phyloP scores from a whole-genome alignment of 352 stramenopile genomes.

The Pythium coloratum region DNA sequence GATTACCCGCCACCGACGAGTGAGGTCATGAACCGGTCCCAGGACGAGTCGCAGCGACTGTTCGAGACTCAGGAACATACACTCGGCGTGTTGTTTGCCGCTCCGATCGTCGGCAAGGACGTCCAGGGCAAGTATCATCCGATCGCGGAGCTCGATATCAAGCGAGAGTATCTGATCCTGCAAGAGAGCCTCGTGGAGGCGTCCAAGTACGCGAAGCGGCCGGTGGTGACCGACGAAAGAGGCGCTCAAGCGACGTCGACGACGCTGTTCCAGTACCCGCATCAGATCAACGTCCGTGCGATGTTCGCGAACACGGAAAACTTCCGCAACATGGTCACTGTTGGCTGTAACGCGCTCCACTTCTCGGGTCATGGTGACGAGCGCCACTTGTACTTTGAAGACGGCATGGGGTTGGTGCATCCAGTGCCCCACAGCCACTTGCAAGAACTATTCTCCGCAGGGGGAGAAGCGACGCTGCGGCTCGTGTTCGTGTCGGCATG shows the following conservation, averaged over 20 bases:
- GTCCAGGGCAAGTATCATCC: conserved; percentile 87
- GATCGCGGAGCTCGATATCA: conserved; percentile 87
- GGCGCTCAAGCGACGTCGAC: conserved; percentile 20
- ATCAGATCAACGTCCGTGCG: conserved; percentile 91
- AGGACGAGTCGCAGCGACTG: conserved; percentile 54
- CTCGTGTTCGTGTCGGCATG: conserved; percentile 84
- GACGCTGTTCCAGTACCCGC: conserved; percentile 58
- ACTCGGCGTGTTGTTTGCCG: conserved; percentile 94
- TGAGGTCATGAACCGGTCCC: conserved; percentile 32
- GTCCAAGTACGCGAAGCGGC: conserved; percentile 30
- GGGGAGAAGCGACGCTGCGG: conserved; percentile 37
- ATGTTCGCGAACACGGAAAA: conserved; percentile 94
- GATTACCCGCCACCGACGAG: conserved; percentile 17
- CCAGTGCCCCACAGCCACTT: conserved; percentile 71
- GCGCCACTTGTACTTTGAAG: conserved; percentile 94
- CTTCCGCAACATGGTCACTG: conserved; percentile 90
- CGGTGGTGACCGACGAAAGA: conserved; percentile 4
- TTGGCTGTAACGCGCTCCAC: conserved; percentile 91
- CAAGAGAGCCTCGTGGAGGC: conserved; percentile 79
- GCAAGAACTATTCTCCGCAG: conserved; percentile 66
- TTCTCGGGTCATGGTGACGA: conserved; percentile 95
- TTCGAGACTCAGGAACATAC: conserved; percentile 76
- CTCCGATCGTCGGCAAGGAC: conserved; percentile 91
- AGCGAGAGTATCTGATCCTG: conserved; percentile 76
- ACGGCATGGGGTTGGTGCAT: conserved; percentile 83